Evolutionary conservation across 2,329 filamentous ascomycete genomes (phyloP).

Genomic region (Corniculantispora saksenae): DNA sequence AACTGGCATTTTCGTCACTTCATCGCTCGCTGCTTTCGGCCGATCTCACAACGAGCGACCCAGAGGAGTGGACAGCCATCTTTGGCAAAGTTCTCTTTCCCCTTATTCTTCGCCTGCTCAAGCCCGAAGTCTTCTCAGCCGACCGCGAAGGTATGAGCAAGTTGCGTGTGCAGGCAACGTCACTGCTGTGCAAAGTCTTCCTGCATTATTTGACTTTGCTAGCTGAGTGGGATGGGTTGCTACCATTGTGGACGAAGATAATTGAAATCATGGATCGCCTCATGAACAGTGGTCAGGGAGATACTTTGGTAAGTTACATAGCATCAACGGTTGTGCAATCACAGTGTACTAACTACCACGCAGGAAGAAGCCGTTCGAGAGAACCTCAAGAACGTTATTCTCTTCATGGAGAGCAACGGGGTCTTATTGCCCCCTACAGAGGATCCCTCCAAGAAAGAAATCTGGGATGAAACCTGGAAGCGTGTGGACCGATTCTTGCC

Average conservation of each 20-base stretch:
- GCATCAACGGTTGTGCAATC: neutral
- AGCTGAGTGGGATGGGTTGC: constrained; percentile 82
- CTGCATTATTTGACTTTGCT: constrained; percentile 87
- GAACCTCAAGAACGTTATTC: constrained; percentile 90
- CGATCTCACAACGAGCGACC: constrained; percentile 77
- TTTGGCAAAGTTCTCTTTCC: constrained; percentile 94
- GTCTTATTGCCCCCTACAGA: constrained; percentile 72
- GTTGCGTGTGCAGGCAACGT: constrained; percentile 88
- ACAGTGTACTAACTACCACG: constrained; percentile 21
- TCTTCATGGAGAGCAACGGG: constrained; percentile 91
- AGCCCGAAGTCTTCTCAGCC: constrained; percentile 90
- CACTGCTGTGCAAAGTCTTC: constrained; percentile 91
- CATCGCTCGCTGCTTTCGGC: constrained; percentile 85
- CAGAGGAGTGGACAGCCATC: constrained; percentile 92
- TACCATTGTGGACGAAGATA: constrained; percentile 89
- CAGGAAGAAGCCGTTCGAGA: constrained; percentile 94
- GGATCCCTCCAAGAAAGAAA: constrained; percentile 54
- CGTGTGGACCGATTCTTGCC: constrained; percentile 66
- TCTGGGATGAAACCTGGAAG: constrained; percentile 66
- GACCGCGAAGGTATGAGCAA: constrained; percentile 94
- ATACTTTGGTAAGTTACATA: constrained; percentile 69
- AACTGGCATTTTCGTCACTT: constrained; percentile 81
- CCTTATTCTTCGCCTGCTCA: constrained; percentile 80
- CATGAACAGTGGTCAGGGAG: constrained; percentile 92
- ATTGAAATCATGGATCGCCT: constrained; percentile 93